A percentile compares a stretch with the other conserved stretches of the same genome.
phyloP scores from a whole-genome alignment of 2,329 filamentous ascomycete species.

The Fusarium duplospermum region DNA sequence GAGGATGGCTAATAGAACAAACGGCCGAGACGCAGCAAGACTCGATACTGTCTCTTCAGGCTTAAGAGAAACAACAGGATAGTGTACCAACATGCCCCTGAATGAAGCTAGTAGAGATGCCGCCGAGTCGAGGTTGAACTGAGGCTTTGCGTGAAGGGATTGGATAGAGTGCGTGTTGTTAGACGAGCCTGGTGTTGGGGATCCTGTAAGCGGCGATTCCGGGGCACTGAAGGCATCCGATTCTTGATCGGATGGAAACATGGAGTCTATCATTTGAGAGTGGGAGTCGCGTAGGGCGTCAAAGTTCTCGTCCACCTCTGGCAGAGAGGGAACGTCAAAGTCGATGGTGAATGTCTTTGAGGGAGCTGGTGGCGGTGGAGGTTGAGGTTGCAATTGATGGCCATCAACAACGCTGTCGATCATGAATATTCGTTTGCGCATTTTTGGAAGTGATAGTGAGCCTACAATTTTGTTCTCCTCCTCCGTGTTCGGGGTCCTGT shows the following conservation, averaged over 20 bases:
- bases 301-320: conserved; percentile 54
- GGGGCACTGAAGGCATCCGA: conserved; percentile 16
- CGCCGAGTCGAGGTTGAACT: conserved; percentile 67
- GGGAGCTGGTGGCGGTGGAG: conserved; percentile 48
- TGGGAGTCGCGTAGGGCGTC: conserved; percentile 59
- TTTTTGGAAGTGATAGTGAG: background rate
- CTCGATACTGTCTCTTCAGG: conserved; percentile 55
- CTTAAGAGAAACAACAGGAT: conserved; percentile 57
- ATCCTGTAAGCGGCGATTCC: conserved; percentile 33
- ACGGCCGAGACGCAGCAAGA: conserved; percentile 60
- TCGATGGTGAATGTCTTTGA: conserved; percentile 66
- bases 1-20: conserved; percentile 66
- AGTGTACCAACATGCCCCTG: conserved; percentile 55
- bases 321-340: conserved; percentile 57
- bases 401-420: conserved; percentile 32
- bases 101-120: conserved; percentile 58
- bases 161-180: conserved; percentile 49
- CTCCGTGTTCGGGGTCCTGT: conserved; percentile 63
- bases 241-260: conserved; percentile 50
- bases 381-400: conserved; percentile 41
- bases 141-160: conserved; percentile 59
- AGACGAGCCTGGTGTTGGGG: conserved; percentile 46
- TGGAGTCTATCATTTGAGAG: conserved; percentile 53
- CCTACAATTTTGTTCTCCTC: conserved; percentile 58
- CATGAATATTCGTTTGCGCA: too few relatives aligned